Evolutionary conservation across 345 rosid species (phyloP).

Genomic region (Ceriops tagal): DNA sequence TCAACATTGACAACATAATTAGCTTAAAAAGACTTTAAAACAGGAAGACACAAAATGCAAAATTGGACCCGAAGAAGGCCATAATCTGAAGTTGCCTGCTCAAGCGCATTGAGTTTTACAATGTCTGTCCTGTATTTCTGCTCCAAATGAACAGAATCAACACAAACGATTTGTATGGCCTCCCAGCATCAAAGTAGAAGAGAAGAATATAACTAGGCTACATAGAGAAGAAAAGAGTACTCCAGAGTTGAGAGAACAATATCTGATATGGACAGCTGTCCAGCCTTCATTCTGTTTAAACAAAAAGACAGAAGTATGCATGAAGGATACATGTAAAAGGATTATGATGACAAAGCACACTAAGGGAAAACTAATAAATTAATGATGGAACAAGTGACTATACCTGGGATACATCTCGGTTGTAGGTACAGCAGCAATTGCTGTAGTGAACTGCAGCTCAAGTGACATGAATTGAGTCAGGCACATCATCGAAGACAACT

Average conservation of each 20-base stretch:
- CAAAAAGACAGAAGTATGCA: conserved; percentile 8
- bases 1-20: conserved; percentile 24
- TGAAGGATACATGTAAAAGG: conserved; percentile 3
- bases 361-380: conserved; percentile 5
- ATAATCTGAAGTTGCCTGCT: conserved; percentile 39
- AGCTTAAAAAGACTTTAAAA: conserved; percentile 4
- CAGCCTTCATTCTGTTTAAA: conserved; percentile 55
- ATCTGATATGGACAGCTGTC: conserved; percentile 61
- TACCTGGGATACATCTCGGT: conserved; percentile 76
- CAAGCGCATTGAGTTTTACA: conserved; percentile 48
- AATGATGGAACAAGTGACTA: conserved; percentile 13
- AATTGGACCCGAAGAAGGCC: no score
- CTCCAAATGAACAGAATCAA: conserved; percentile 30
- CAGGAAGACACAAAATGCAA: not conserved
- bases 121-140: conserved; percentile 54
- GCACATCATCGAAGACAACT: conserved; percentile 62
- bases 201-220: conserved; percentile 32
- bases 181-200: no score
- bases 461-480: conserved; percentile 53
- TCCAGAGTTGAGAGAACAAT: conserved; percentile 78
- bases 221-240: conserved; percentile 67
- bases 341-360: not conserved
- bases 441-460: conserved; percentile 54
- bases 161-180: no score
- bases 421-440: conserved; percentile 84